Evolutionary conservation across 164 flowering plant species (phyloP), one percentile per base, ranked within the genome.

Genomic region (Aristolochia fimbriata): DNA sequence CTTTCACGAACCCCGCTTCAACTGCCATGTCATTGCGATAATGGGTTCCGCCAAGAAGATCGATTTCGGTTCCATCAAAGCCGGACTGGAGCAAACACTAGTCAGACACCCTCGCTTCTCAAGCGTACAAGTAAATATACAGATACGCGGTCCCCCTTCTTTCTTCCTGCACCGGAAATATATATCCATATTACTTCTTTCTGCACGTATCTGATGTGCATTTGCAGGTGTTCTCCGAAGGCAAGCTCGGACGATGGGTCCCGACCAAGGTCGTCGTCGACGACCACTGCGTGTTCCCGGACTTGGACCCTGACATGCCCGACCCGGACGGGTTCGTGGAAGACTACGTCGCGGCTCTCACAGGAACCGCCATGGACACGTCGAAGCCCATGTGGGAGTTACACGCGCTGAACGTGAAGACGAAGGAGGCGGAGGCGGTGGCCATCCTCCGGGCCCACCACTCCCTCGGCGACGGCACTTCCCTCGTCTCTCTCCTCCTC

Each of bases 401-500:
- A 37, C 90, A 87, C 62, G 47, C 81, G 37, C 83, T 87, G 52
- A 81, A 84, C 46, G 33, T 84, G 13, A 69, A 71, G 58, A 83
- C 83, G 37, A 45, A 76, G 1, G 73, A 78, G 16, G 82, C 86
- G 0, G 75, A 77, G 22, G 70, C 80, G 0, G 59, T 75, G 1
- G 83, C 65, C 2, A 41, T 84, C 3, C 70, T 81, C 33, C 71
- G 79, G 47, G 65, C 83, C 58, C 90, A 87, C 70, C 94, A 87
- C 67, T 84, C 96, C 0, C 63, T 85, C 13, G 92, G 96, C 12
- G 92, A 88, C 53, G 92, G 90, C 17, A 53, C 70, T 14, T 88
- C 92, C 2, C 78, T 85, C 20, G 74, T 85, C 52, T 77, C 86
- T 14, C 80, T 83, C 12, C 62, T 82, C 7, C 71, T 82, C 11